A percentile compares a stretch with the other conserved stretches of the same genome.
Evolutionary conservation across 2,329 filamentous ascomycete genomes (phyloP).

Genomic region (Aspergillus neoniger): DNA sequence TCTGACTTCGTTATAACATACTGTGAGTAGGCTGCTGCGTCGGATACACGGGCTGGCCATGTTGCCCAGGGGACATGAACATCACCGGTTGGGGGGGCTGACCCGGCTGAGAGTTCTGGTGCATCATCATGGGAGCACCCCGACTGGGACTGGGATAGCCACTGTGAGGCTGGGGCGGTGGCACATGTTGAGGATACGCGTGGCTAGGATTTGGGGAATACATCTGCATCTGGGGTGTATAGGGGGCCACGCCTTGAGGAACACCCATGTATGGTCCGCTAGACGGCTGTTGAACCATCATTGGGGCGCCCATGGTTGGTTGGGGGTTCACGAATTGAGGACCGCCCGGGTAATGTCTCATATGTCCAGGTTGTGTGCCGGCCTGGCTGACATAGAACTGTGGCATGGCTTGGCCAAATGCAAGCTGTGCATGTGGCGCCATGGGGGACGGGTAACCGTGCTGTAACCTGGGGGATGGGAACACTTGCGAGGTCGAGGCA

Average conservation of each 20-base stretch:
- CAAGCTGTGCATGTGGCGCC: slow-evolving; percentile 68
- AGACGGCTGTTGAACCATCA: slow-evolving; percentile 79
- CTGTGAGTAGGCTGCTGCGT: slow-evolving; percentile 72
- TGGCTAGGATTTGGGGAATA: slow-evolving; percentile 76
- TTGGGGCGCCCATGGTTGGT: slow-evolving; percentile 69
- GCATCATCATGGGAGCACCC: slow-evolving; percentile 88
- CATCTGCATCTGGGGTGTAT: slow-evolving; percentile 74
- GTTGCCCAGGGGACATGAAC: slow-evolving; percentile 74
- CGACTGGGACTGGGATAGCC: slow-evolving; percentile 89
- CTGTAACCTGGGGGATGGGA: slow-evolving; percentile 77
- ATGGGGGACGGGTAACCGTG: slow-evolving; percentile 70
- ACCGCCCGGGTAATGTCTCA: slow-evolving; percentile 70
- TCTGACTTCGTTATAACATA: slow-evolving; percentile 54
- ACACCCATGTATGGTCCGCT: slow-evolving; percentile 70
- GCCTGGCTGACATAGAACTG: slow-evolving; percentile 69
- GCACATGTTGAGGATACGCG: slow-evolving; percentile 60
- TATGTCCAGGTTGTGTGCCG: slow-evolving; percentile 70
- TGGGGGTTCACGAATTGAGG: slow-evolving; percentile 73
- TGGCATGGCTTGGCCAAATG: slow-evolving; percentile 71
- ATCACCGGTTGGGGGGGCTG: slow-evolving; percentile 69
- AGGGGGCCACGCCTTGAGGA: slow-evolving; percentile 69
- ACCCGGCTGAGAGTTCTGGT: slow-evolving; percentile 90
- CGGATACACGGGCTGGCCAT: slow-evolving; percentile 71
- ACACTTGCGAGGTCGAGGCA: slow-evolving; percentile 78
- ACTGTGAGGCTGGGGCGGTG: slow-evolving; percentile 59